These are phyloP conservation scores for Candolleomyces aberdarensis DNA, from an alignment of 768 basidiomycete species.

Conservation along the genomic window DNA sequence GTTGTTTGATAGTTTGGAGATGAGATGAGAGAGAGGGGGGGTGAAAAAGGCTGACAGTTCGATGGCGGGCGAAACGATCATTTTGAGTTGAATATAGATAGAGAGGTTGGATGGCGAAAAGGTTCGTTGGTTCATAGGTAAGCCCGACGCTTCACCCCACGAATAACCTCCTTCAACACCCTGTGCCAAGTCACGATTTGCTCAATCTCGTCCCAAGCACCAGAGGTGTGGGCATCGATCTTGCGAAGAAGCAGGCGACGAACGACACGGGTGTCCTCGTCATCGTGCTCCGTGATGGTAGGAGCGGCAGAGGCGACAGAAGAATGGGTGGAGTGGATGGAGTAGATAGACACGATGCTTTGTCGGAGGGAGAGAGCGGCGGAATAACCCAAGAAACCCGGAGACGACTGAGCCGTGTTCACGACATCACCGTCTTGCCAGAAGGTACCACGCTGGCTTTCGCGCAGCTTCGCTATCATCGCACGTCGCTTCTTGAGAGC, in stretches of 20 bases:
- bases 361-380: slow-evolving; percentile 33
- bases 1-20: too few species aligned
- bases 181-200: slow-evolving; percentile 55
- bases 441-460: slow-evolving; percentile 18
- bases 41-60: too few species aligned
- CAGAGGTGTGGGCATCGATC: slow-evolving; percentile 51
- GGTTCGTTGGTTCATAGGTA: slow-evolving; percentile 29
- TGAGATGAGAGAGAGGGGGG: too few species aligned
- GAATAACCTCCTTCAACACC: slow-evolving; percentile 61
- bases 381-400: slow-evolving; percentile 26
- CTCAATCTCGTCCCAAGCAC: slow-evolving; percentile 64
- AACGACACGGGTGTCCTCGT: slow-evolving; percentile 60
- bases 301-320: slow-evolving; percentile 46
- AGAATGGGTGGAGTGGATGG: slow-evolving; percentile 38
- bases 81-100: too few species aligned
- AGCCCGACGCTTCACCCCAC: slow-evolving; percentile 50
- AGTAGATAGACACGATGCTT: slow-evolving; percentile 41
- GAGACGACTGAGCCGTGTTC: slow-evolving; percentile 17
- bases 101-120: neutral
- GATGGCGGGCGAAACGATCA: too few species aligned
- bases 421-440: slow-evolving; percentile 18
- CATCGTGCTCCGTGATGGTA: slow-evolving; percentile 52
- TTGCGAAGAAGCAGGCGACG: slow-evolving; percentile 65
- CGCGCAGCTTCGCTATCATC: slow-evolving; percentile 42
- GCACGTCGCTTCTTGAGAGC: slow-evolving; percentile 55